Percentiles rank a stretch among this genome's conserved stretches.
Evolutionary conservation across 2,329 filamentous ascomycete species (phyloP).

Genomic region (Hypoxylon sp.): DNA sequence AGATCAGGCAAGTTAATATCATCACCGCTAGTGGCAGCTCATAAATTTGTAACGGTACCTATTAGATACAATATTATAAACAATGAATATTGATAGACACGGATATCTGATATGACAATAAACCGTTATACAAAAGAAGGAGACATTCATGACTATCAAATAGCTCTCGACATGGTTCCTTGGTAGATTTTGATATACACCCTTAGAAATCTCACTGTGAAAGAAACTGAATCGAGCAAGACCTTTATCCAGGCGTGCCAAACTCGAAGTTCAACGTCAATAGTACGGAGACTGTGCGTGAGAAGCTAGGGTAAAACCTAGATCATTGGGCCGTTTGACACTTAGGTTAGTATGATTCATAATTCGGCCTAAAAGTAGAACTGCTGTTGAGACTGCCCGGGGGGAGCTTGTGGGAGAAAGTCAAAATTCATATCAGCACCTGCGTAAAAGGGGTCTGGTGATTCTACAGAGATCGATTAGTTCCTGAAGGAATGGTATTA

Average conservation of each 20-base stretch:
- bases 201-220: conserved; percentile 15
- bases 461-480: conserved; percentile 59
- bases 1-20: conserved; percentile 4
- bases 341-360: conserved; percentile 18
- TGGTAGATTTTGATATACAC: conserved; percentile 32
- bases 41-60: conserved; percentile 2
- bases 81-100: conserved; percentile 16
- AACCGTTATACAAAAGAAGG: conserved; percentile 11
- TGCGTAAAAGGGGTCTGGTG: conserved; percentile 70
- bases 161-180: conserved; percentile 9
- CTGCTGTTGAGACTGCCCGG: conserved; percentile 67
- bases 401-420: conserved; percentile 70
- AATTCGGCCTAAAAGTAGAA: conserved; percentile 64
- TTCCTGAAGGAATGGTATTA: conserved; percentile 35
- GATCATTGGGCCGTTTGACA: conserved; percentile 12
- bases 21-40: neutral
- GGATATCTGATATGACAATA: conserved; percentile 31
- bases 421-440: conserved; percentile 72
- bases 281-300: conserved; percentile 5
- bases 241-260: conserved; percentile 25
- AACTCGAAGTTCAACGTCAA: conserved; percentile 19
- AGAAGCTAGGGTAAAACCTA: conserved; percentile 18
- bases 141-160: conserved; percentile 13
- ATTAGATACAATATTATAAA: conserved; percentile 14
- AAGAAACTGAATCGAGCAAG: conserved; percentile 6